Conservation (phyloP, 495 filamentous ascomycete genomes). For the Penicillium flavigenum region DNA sequence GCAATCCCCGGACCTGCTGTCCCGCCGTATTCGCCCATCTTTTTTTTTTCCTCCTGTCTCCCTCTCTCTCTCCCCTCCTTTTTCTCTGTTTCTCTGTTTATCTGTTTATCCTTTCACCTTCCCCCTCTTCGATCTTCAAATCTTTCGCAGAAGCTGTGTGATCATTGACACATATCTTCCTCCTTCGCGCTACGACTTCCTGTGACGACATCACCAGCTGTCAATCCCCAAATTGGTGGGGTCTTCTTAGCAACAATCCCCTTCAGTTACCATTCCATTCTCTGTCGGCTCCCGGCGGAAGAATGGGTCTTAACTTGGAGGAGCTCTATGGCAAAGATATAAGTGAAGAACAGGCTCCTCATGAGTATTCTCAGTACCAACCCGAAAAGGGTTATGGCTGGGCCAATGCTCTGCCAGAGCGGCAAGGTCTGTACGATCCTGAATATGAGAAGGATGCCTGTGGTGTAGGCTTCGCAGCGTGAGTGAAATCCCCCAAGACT, state of each 20-base stretch:
- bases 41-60: constrained; percentile 26
- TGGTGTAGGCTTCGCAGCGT: constrained; percentile 99
- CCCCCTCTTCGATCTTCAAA: constrained; percentile 21
- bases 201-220: constrained; percentile 33
- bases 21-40: constrained; percentile 28
- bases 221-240: constrained; percentile 24
- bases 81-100: constrained; percentile 21
- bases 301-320: constrained; percentile 68
- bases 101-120: constrained; percentile 22
- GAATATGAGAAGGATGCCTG: constrained; percentile 98
- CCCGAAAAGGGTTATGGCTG: constrained; percentile 85
- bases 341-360: constrained; percentile 58
- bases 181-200: constrained; percentile 26
- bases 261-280: constrained; percentile 31
- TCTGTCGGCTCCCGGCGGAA: constrained; percentile 53
- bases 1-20: constrained; percentile 35
- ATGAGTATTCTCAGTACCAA: constrained; percentile 80
- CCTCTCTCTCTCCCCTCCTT: constrained; percentile 26
- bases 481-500: constrained; percentile 38
- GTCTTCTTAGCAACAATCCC: constrained; percentile 18
- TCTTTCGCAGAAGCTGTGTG: constrained; percentile 32
- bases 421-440: constrained; percentile 98
- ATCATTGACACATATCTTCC: constrained; percentile 14
- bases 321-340: constrained; percentile 62
- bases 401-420: constrained; percentile 91